phyloP scores from a whole-genome alignment of 768 basidiomycete species.

The Termitomyces titanicus region DNA sequence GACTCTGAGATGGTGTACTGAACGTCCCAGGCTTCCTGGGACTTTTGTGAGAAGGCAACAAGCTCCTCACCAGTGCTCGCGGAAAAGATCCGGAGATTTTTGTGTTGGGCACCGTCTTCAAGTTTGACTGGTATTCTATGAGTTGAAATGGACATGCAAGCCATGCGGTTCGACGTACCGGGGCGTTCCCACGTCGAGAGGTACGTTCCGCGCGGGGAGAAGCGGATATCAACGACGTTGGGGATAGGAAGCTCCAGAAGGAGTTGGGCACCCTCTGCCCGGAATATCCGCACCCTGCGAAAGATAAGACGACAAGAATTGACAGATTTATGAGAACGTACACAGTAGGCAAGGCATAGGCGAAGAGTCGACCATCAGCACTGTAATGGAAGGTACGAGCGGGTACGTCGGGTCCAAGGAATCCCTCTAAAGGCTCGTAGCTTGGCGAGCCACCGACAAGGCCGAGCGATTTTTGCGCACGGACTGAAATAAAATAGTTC shows the following conservation, averaged over 20 bases:
- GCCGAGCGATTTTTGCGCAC: conserved; percentile 91
- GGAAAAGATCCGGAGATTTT: conserved; percentile 91
- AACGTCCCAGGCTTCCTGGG: conserved; percentile 86
- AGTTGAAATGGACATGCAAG: background rate
- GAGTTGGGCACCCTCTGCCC: conserved; percentile 69
- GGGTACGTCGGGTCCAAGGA: conserved; percentile 63
- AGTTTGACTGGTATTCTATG: conserved; percentile 56
- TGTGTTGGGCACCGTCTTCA: conserved; percentile 88
- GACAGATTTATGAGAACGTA: conserved; percentile 36
- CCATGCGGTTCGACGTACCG: conserved; percentile 32
- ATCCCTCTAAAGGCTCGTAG: conserved; percentile 63
- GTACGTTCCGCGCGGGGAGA: conserved; percentile 93
- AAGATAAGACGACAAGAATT: conserved; percentile 9
- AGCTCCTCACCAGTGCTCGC: conserved; percentile 84
- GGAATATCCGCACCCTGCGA: conserved; percentile 68
- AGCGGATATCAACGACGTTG: conserved; percentile 79
- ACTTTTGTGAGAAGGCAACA: conserved; percentile 84
- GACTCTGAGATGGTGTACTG: conserved; percentile 91
- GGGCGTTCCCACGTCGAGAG: conserved; percentile 96
- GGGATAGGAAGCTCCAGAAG: conserved; percentile 72
- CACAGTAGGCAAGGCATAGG: conserved; percentile 75
- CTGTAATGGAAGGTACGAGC: conserved; percentile 81
- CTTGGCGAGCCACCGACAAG: conserved; percentile 80
- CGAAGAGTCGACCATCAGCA: conserved; percentile 82
- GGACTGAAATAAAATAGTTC: conserved; percentile 45